phyloP scores from a whole-genome alignment of 768 basidiomycete genomes.

The Baorangia bicolor region DNA sequence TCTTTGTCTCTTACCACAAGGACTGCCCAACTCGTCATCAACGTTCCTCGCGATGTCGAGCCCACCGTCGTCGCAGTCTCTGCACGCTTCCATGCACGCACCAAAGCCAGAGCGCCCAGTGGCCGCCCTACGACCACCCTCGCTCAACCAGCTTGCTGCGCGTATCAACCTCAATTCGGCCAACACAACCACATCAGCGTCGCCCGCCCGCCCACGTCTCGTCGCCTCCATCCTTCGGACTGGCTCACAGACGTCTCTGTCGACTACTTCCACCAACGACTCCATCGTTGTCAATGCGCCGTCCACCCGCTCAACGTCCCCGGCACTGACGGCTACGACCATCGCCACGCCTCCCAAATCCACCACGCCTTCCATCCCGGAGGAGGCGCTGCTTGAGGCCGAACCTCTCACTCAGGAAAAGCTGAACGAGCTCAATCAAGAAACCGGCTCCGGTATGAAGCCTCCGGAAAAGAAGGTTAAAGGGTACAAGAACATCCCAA shows the following conservation, averaged over 20 bases:
- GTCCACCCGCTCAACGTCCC: conserved; percentile 66
- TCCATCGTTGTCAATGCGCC: conserved; percentile 68
- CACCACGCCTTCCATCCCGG: conserved; percentile 40
- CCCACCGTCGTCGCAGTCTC: conserved; percentile 29
- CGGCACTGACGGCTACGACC: conserved; percentile 48
- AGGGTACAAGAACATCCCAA: conserved; percentile 88
- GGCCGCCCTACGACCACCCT: conserved; percentile 52
- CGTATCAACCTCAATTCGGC: conserved; percentile 55
- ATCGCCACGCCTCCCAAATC: conserved; percentile 41
- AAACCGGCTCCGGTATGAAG: conserved; percentile 37
- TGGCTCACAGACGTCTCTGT: conserved; percentile 51
- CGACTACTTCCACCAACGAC: conserved; percentile 50
- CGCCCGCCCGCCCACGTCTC: conserved; percentile 60
- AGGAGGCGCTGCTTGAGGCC: conserved; percentile 33
- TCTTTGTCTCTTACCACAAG: conserved; percentile 17
- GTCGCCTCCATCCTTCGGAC: conserved; percentile 73
- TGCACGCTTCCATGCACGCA: conserved; percentile 33
- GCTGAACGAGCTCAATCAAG: conserved; percentile 62
- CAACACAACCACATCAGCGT: conserved; percentile 22
- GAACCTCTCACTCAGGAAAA: conserved; percentile 63
- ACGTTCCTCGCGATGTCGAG: conserved; percentile 29
- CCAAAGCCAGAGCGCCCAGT: conserved; percentile 40
- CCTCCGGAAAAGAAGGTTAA: conserved; percentile 39
- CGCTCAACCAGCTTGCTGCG: conserved; percentile 80
- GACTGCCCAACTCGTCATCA: conserved; percentile 13